phyloP scores from a whole-genome alignment of 139 green algal genomes.

The Chlorella sp. region DNA sequence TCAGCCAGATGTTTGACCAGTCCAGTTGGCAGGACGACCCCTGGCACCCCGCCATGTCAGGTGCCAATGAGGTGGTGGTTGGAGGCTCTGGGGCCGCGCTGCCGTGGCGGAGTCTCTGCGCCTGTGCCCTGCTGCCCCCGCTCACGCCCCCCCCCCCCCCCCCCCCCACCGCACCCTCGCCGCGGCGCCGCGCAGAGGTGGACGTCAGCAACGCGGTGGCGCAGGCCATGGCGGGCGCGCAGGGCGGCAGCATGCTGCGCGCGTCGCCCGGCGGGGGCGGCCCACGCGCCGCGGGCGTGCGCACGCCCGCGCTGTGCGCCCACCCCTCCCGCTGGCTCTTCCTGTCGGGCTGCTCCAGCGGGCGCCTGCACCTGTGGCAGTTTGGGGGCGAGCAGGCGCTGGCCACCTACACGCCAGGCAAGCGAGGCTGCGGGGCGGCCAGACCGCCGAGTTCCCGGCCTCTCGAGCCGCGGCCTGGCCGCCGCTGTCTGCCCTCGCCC shows the following conservation, averaged over 20 bases:
- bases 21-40: conserved; percentile 22
- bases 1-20: conserved; percentile 46
- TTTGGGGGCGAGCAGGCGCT: conserved; percentile 44
- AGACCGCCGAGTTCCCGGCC: too few species aligned
- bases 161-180: too few species aligned
- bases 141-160: too few species aligned
- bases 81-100: too few species aligned
- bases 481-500: background rate
- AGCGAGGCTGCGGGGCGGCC: background rate
- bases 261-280: too few species aligned
- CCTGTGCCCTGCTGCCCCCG: too few species aligned
- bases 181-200: background rate
- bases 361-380: conserved; percentile 68
- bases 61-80: conserved; percentile 10
- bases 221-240: background rate
- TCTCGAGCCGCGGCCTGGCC: too few species aligned
- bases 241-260: too few species aligned
- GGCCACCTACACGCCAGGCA: conserved; percentile 51
- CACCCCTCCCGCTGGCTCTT: conserved; percentile 37
- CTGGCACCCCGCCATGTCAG: conserved; percentile 6
- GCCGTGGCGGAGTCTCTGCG: too few species aligned
- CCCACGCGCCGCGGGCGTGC: too few species aligned
- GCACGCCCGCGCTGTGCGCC: conserved; percentile 16
- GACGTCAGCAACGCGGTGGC: background rate
- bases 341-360: conserved; percentile 42